phyloP scores from a whole-genome alignment of 331 rosid genomes.

The Erythrophleum ivorense region DNA sequence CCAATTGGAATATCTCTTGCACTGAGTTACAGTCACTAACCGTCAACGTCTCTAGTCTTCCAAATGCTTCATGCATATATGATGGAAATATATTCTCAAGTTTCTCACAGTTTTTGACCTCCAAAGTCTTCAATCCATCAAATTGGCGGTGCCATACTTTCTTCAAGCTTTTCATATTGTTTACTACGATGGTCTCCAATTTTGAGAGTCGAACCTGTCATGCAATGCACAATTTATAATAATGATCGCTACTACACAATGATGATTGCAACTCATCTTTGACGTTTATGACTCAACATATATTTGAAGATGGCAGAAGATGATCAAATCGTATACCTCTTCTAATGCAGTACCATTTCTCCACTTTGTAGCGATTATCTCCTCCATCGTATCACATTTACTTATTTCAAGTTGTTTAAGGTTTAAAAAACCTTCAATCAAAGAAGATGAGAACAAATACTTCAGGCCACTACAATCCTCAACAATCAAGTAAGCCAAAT shows the following conservation, averaged over 20 bases:
- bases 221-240: neutral
- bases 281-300: no score
- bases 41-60: no score
- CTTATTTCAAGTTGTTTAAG: neutral
- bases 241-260: no score
- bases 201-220: neutral
- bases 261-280: no score
- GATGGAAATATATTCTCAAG: constrained; percentile 19
- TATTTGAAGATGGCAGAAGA: no score
- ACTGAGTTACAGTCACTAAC: no score
- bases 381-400: constrained; percentile 7
- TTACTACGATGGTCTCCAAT: constrained; percentile 19
- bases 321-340: neutral
- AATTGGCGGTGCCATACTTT: neutral
- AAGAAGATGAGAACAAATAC: neutral
- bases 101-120: neutral
- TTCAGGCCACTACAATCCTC: neutral
- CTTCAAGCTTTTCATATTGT: neutral
- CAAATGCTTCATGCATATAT: neutral
- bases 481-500: neutral
- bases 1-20: constrained; percentile 34
- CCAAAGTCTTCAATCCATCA: neutral
- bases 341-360: neutral
- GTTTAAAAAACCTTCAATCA: neutral
- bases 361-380: neutral